A percentile compares a stretch with the other conserved stretches of the same genome.
These are phyloP conservation scores for Austroboletus festivus DNA, from an alignment of 768 basidiomycete genomes.

Conservation along the genomic window DNA sequence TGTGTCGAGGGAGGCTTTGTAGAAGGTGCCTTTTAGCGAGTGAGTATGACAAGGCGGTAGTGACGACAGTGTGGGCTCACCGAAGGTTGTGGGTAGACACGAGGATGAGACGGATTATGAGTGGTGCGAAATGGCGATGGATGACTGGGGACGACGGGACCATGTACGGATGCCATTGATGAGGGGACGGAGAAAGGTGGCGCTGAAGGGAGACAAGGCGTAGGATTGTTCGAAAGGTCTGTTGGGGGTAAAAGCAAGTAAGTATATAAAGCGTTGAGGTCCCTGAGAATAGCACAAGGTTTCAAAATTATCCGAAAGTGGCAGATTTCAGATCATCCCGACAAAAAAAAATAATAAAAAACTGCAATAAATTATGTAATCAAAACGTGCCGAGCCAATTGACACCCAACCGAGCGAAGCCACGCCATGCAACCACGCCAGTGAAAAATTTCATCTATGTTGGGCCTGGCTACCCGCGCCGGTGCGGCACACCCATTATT, in stretches of 20 bases:
- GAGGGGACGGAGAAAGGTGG: constrained; percentile 18
- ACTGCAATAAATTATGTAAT: constrained; percentile 16
- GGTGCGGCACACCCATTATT: constrained; percentile 23
- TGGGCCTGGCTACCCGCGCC: constrained; percentile 21
- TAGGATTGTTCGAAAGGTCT: constrained; percentile 20
- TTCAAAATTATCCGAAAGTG: constrained; percentile 15
- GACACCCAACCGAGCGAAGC: constrained; percentile 22
- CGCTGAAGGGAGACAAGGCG: constrained; percentile 7
- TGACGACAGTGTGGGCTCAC: constrained; percentile 17
- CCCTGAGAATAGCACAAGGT: constrained; percentile 20
- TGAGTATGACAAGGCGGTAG: background rate
- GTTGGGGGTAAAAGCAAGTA: constrained; percentile 3
- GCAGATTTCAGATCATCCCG: constrained; percentile 8
- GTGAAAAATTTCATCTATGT: constrained; percentile 11
- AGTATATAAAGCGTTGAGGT: constrained; percentile 24
- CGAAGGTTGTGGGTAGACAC: constrained; percentile 28
- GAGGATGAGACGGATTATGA: constrained; percentile 27
- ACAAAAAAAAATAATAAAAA: constrained; percentile 4
- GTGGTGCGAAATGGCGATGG: constrained; percentile 24
- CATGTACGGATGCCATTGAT: constrained; percentile 33
- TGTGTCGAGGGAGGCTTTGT: constrained; percentile 32
- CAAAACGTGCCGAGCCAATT: constrained; percentile 22
- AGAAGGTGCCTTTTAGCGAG: constrained; percentile 19
- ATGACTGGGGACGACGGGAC: constrained; percentile 25
- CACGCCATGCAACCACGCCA: constrained; percentile 18